Conservation (phyloP, 2,329 filamentous ascomycete genomes). For the Ascosphaera pollenicola region DNA sequence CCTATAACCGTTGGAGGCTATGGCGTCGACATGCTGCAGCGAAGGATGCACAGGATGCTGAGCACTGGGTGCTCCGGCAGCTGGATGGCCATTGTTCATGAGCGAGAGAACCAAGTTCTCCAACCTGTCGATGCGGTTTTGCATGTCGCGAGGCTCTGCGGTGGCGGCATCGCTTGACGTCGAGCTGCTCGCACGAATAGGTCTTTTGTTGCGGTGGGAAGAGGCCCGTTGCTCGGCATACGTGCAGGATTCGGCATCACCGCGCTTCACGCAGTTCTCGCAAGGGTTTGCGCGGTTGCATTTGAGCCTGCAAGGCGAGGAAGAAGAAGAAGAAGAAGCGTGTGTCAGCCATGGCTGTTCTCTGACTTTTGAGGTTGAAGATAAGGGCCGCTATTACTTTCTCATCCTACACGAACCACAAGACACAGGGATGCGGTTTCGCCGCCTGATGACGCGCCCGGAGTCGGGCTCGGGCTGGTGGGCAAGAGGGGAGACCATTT, state of each 20-base stretch:
- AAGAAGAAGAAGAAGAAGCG: not conserved
- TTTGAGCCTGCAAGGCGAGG: slow-evolving; percentile 46
- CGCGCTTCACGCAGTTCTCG: slow-evolving; percentile 83
- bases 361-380: too few relatives aligned
- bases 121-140: slow-evolving; percentile 87
- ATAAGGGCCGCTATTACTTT: too few relatives aligned
- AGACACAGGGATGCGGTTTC: slow-evolving; percentile 77
- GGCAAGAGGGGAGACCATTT: not conserved
- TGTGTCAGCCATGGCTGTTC: not conserved
- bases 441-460: slow-evolving; percentile 58
- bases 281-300: slow-evolving; percentile 82
- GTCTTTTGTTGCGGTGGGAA: slow-evolving; percentile 60
- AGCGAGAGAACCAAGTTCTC: slow-evolving; percentile 79
- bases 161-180: not conserved
- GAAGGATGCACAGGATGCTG: slow-evolving; percentile 3
- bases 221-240: slow-evolving; percentile 50
- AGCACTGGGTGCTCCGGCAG: slow-evolving; percentile 31
- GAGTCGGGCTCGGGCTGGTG: not conserved
- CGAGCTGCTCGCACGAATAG: not conserved
- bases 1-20: not conserved
- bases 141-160: slow-evolving; percentile 71
- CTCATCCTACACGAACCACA: slow-evolving; percentile 78
- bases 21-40: slow-evolving; percentile 10
- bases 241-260: slow-evolving; percentile 57
- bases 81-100: slow-evolving; percentile 64